Evolutionary conservation across 208 protist species (phyloP).

Genomic region (Tetramitus jugosus): DNA sequence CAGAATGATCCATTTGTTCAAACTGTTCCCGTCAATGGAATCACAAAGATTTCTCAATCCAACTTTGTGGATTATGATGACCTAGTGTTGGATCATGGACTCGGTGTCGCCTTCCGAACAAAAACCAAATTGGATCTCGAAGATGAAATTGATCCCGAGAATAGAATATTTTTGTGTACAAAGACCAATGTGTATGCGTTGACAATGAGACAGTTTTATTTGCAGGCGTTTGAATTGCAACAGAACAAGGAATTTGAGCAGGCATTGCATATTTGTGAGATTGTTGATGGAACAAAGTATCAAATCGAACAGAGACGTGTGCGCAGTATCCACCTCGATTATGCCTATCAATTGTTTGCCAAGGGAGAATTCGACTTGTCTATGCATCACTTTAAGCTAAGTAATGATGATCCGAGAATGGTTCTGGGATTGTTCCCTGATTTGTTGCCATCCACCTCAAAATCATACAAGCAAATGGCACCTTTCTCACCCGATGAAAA

Average conservation of each 20-base stretch:
- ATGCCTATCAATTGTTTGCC: constrained; percentile 30
- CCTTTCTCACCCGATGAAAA: neutral
- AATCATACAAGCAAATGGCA: neutral
- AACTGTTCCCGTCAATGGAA: neutral
- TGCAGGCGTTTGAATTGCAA: neutral
- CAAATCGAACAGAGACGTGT: constrained; percentile 20
- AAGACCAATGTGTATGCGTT: neutral
- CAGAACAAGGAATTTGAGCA: neutral
- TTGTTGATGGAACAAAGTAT: neutral
- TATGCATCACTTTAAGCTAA: constrained; percentile 27
- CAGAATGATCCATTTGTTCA: constrained; percentile 23
- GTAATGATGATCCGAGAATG: constrained; percentile 26
- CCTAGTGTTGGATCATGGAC: neutral
- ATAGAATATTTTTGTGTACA: neutral
- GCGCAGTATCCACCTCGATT: constrained; percentile 1
- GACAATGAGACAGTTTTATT: constrained; percentile 4
- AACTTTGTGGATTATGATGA: constrained; percentile 32
- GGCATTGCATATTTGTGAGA: neutral
- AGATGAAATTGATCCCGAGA: neutral
- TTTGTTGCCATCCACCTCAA: neutral
- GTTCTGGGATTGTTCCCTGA: constrained; percentile 24
- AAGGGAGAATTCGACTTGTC: constrained; percentile 22
- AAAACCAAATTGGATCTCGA: constrained; percentile 1
- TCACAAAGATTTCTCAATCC: constrained; percentile 9
- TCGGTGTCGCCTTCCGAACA: neutral